These are phyloP conservation scores for Sparassis latifolia DNA, from an alignment of 1,284 basidiomycete genomes.

Conservation along the genomic window DNA sequence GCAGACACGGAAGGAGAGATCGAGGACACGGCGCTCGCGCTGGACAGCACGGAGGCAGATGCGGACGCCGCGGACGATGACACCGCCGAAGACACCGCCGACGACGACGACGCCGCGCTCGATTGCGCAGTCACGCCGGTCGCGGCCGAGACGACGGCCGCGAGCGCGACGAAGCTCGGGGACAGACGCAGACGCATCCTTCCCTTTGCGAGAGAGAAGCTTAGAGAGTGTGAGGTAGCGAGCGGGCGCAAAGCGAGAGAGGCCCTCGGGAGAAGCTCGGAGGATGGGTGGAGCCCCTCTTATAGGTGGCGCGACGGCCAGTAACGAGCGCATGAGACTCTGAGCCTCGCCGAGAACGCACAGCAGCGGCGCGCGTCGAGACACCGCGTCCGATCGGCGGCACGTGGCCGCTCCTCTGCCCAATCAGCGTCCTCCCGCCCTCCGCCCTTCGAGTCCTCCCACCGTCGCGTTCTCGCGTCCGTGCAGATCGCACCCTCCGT, in stretches of 20 bases:
- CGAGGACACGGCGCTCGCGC: not conserved
- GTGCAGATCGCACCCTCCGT: too few species aligned
- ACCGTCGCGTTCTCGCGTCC: too few species aligned
- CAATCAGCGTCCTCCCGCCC: too few species aligned
- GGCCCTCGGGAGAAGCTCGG: slow-evolving; percentile 2
- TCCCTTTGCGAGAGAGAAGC: not conserved
- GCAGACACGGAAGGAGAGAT: not conserved
- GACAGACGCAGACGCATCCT: not conserved
- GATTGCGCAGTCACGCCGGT: too few species aligned
- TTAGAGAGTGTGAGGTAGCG: not conserved
- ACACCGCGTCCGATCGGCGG: too few species aligned
- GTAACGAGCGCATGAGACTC: too few species aligned
- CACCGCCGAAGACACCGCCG: slow-evolving; percentile 5
- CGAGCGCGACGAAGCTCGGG: slow-evolving; percentile 3
- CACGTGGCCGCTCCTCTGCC: too few species aligned
- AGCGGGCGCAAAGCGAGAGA: not conserved
- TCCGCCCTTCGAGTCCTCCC: too few species aligned
- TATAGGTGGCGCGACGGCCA: not conserved
- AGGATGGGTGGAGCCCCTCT: not conserved
- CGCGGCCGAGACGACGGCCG: slow-evolving; percentile 8
- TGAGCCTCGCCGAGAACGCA: too few species aligned
- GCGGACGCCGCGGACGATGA: not conserved
- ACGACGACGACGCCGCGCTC: slow-evolving; percentile 1
- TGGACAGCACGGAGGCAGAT: not conserved
- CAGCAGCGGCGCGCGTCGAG: too few species aligned